Percentiles rank a stretch among this genome's conserved stretches.
These are phyloP conservation scores for Trapa incisa DNA, from an alignment of 345 rosid genomes.

Conservation along the genomic window DNA sequence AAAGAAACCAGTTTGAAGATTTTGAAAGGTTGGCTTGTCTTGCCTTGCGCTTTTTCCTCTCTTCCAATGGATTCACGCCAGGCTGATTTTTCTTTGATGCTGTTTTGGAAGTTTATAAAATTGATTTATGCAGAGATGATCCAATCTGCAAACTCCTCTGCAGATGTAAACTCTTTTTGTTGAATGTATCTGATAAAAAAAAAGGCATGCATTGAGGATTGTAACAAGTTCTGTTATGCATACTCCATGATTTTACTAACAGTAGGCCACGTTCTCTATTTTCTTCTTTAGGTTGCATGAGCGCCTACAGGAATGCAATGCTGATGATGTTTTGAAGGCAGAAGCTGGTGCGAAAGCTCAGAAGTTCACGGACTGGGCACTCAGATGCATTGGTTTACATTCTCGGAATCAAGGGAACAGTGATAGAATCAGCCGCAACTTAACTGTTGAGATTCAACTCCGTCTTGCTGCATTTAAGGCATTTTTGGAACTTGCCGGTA, in stretches of 20 bases:
- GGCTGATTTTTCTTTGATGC: neutral
- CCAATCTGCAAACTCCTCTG: neutral
- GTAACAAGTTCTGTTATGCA: neutral
- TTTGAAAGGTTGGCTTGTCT: neutral
- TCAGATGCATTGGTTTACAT: slow-evolving; percentile 85
- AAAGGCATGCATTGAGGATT: neutral
- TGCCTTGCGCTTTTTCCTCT: neutral
- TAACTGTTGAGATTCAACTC: slow-evolving; percentile 78
- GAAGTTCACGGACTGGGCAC: slow-evolving; percentile 95
- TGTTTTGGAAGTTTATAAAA: neutral
- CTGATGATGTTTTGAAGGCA: slow-evolving; percentile 82
- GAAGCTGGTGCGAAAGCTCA: slow-evolving; percentile 92
- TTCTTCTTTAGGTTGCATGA: slow-evolving; percentile 67
- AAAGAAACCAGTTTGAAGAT: neutral
- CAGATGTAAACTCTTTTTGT: neutral
- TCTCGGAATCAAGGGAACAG: slow-evolving; percentile 64
- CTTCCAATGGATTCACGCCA: neutral
- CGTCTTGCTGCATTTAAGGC: slow-evolving; percentile 87
- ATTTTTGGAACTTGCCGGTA: slow-evolving; percentile 81
- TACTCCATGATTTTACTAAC: neutral
- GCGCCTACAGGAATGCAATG: slow-evolving; percentile 87
- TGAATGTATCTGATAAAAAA: neutral
- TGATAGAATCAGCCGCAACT: slow-evolving; percentile 49
- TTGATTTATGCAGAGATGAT: neutral
- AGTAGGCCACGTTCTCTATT: slow-evolving; percentile 3